Evolutionary conservation across 768 basidiomycete genomes (phyloP).

Genomic region (Lactarius trivialis): DNA sequence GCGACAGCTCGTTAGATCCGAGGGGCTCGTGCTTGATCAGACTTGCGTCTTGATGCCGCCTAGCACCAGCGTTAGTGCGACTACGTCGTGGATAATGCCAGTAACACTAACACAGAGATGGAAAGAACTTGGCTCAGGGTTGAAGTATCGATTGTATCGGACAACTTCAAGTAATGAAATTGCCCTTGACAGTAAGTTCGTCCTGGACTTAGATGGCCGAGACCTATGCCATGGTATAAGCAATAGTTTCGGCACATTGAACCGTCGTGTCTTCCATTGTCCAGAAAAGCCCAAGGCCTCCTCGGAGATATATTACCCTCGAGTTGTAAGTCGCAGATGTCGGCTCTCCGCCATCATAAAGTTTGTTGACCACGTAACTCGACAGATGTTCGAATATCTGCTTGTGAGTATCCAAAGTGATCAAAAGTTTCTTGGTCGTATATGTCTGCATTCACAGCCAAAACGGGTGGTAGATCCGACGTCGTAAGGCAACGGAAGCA

Average conservation of each 20-base stretch:
- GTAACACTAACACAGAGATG: constrained; percentile 61
- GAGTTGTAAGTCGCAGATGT: constrained; percentile 60
- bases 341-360: constrained; percentile 50
- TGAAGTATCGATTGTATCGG: constrained; percentile 58
- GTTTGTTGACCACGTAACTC: constrained; percentile 54
- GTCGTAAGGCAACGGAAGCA: constrained; percentile 58
- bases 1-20: constrained; percentile 67
- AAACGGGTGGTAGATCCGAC: constrained; percentile 67
- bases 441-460: constrained; percentile 81
- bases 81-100: not conserved
- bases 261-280: constrained; percentile 75
- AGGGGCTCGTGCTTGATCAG: constrained; percentile 77
- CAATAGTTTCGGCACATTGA: not conserved
- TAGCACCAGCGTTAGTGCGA: not conserved
- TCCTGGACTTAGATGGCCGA: constrained; percentile 85
- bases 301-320: constrained; percentile 70
- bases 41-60: constrained; percentile 66
- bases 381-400: constrained; percentile 51
- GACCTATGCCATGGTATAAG: constrained; percentile 38
- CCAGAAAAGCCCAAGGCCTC: constrained; percentile 78
- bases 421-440: constrained; percentile 66
- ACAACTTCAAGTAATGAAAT: constrained; percentile 61
- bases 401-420: constrained; percentile 55
- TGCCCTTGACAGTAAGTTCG: constrained; percentile 51
- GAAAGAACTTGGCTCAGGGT: constrained; percentile 84